A percentile compares a stretch with the other conserved stretches of the same genome.
Conservation (phyloP, 2,329 filamentous ascomycete genomes). For the Herpotrichia juniperi region DNA sequence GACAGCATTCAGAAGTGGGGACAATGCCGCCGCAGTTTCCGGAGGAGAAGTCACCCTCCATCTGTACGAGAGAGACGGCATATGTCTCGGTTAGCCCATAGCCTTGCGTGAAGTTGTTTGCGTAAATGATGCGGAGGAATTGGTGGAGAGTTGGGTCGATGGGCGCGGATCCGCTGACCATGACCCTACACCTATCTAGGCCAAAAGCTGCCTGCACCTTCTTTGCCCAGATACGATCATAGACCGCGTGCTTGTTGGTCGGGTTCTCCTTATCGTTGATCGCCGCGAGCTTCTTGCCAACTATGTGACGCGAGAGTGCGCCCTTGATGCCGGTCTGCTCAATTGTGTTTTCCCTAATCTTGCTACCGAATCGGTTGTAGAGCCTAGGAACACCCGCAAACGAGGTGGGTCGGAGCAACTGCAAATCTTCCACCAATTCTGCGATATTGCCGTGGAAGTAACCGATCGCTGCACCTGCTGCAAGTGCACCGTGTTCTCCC, state of each 20-base stretch:
- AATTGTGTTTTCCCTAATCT: constrained; percentile 78
- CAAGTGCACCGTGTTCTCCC: constrained; percentile 75
- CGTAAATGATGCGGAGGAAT: constrained; percentile 85
- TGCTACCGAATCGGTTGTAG: constrained; percentile 87
- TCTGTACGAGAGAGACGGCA: constrained; percentile 74
- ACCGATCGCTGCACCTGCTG: constrained; percentile 76
- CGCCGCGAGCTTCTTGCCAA: constrained; percentile 78
- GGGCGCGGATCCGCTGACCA: constrained; percentile 89
- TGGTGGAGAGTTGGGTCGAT: constrained; percentile 87
- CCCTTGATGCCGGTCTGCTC: constrained; percentile 82
- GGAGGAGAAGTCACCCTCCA: constrained; percentile 70
- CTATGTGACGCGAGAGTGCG: constrained; percentile 77
- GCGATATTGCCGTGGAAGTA: constrained; percentile 94
- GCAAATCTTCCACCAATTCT: constrained; percentile 88
- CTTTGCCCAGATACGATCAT: constrained; percentile 87
- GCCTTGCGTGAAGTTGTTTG: constrained; percentile 80
- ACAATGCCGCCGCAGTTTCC: constrained; percentile 83
- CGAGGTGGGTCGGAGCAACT: constrained; percentile 79
- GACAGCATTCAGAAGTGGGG: constrained; percentile 73
- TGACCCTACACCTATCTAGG: constrained; percentile 71
- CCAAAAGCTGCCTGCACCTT: constrained; percentile 87
- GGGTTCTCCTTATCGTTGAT: constrained; percentile 76
- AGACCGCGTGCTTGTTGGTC: constrained; percentile 78
- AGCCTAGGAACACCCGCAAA: constrained; percentile 91
- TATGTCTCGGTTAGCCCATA: constrained; percentile 96